Conservation (phyloP, 1,139 yeast species). For the Scheffersomyces lignicola region DNA sequence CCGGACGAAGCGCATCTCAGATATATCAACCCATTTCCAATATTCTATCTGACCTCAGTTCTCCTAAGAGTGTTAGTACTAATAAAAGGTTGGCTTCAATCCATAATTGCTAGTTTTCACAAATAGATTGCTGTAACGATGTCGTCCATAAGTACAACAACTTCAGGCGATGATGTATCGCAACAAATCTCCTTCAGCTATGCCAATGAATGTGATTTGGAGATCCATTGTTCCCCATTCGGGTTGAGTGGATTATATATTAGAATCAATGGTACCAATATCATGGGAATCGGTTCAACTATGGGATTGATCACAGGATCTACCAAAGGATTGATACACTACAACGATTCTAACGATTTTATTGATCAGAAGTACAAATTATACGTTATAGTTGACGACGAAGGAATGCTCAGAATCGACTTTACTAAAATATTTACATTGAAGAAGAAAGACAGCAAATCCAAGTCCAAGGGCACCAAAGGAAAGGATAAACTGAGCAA, state of each 20-base stretch:
- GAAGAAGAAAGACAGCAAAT: constrained; percentile 9
- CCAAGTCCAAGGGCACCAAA: constrained; percentile 6
- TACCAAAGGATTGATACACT: constrained; percentile 51
- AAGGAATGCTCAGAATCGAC: constrained; percentile 51
- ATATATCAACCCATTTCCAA: too few relatives aligned
- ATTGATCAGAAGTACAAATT: constrained; percentile 50
- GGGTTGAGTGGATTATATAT: constrained; percentile 57
- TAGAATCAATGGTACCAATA: constrained; percentile 50
- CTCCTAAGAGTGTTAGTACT: too few relatives aligned
- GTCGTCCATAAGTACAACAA: constrained; percentile 2
- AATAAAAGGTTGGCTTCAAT: too few relatives aligned
- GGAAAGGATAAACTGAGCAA: too few relatives aligned
- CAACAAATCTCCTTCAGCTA: constrained; percentile 39
- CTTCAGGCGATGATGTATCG: constrained; percentile 1
- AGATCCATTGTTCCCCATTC: constrained; percentile 59
- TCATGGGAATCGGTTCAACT: constrained; percentile 59
- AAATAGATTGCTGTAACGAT: too few relatives aligned
- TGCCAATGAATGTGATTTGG: constrained; percentile 55
- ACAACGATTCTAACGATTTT: constrained; percentile 50
- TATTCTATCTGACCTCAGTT: too few relatives aligned
- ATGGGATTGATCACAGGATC: constrained; percentile 59
- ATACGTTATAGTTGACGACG: constrained; percentile 53
- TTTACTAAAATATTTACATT: constrained; percentile 48
- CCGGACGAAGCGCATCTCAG: too few relatives aligned
- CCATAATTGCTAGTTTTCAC: too few relatives aligned